Conservation (phyloP, 768 basidiomycete genomes). For the Russula abietina region DNA sequence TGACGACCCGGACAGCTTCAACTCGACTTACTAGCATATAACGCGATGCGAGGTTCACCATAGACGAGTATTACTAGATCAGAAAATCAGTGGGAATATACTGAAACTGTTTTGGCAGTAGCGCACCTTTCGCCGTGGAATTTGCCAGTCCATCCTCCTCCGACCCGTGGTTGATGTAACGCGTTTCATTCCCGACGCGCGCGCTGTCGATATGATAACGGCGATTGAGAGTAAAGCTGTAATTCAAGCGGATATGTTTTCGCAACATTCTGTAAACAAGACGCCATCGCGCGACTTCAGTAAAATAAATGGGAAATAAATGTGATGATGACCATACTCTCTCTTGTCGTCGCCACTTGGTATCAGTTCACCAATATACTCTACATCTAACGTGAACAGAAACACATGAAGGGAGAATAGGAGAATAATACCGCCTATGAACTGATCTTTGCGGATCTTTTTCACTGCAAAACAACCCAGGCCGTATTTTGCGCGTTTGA, state of each 20-base stretch:
- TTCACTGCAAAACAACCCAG: slow-evolving; percentile 43
- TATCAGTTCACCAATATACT: slow-evolving; percentile 63
- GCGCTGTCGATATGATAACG: slow-evolving; percentile 48
- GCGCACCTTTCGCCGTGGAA: slow-evolving; percentile 42
- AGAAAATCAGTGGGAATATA: background rate
- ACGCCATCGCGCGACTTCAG: background rate
- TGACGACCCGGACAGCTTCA: background rate
- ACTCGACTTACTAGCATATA: slow-evolving; percentile 50
- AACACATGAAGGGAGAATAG: background rate
- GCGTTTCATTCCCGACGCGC: slow-evolving; percentile 53
- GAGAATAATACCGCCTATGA: slow-evolving; percentile 27
- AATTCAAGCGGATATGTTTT: slow-evolving; percentile 48
- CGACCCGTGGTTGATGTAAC: slow-evolving; percentile 60
- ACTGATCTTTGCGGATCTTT: background rate
- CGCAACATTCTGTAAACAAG: slow-evolving; percentile 36
- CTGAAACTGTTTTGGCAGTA: background rate
- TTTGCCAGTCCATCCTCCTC: slow-evolving; percentile 33
- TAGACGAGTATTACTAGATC: slow-evolving; percentile 50
- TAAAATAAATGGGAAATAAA: background rate
- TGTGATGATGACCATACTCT: slow-evolving; percentile 36
- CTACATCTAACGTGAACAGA: slow-evolving; percentile 31
- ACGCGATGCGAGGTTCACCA: slow-evolving; percentile 61
- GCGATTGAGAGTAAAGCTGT: slow-evolving; percentile 52
- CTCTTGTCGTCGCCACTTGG: slow-evolving; percentile 42
- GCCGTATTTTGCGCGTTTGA: slow-evolving; percentile 36